Evolutionary conservation across 176 grass and related monocot species (phyloP), one percentile per base, ranked within the genome.

Genomic region (Paspalum vaginatum): DNA sequence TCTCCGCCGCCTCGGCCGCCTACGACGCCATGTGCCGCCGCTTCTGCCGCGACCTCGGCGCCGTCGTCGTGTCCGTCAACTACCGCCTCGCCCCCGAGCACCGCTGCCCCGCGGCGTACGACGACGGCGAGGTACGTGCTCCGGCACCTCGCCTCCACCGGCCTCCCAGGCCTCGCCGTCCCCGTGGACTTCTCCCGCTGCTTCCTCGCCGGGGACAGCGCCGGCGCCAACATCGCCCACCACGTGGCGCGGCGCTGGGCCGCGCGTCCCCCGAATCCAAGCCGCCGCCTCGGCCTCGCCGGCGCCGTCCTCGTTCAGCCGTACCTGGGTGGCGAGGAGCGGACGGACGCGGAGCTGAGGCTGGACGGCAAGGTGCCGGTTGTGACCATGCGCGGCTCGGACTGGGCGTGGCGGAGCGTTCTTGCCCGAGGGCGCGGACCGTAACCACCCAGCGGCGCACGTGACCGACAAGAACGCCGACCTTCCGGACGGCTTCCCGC

Each of bases 141-240:
- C 6, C 77, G 67, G 2, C 67, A 75, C 72, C 65, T 92, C 47
- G 72, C 51, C 20, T 0, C 15, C 10, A 17, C 22, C 8, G 65
- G 70, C 6, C 10, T 13, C 62, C 18, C 37, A 27, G 27, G 9
- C 26, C 2, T 40, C 49, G 49, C 1, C 9, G 58, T n/a, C 16
- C 58, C 58, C 0, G 24, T 77, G 0, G 75, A 77, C 75, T 5
- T 77, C 43, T 63, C 58, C 24, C 24, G 58, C 6, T 67, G 77
- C 64, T 98, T 98, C 92, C 85, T 98, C 32, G 89, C 87, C 8
- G 92, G 95, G 1, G 95, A 98, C 83, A 98, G 95, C 72, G 94
- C 95, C 0, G 92, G 95, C 1, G 95, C 92, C 11, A 98, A 98
- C 83, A 98, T 98, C 52, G 92, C 90, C 0, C 95, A 98, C 78